Evolutionary conservation across 2,329 filamentous ascomycete genomes (phyloP).

Genomic region (Ceratocystiopsis sp.): DNA sequence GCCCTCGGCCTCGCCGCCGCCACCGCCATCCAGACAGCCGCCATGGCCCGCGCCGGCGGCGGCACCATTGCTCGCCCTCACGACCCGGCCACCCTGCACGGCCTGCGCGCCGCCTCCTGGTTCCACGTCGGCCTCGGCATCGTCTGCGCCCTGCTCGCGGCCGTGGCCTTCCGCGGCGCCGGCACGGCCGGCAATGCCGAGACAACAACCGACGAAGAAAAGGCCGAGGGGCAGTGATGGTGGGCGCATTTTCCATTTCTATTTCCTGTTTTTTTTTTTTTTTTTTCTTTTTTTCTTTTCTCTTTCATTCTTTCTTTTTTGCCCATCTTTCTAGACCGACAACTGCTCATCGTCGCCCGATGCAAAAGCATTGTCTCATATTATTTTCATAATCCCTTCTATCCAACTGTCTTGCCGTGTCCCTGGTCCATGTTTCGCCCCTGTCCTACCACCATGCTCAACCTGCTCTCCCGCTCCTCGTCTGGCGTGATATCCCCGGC

Average conservation of each 20-base stretch:
- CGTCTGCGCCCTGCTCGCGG: slow-evolving; percentile 24
- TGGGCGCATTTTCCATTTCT: too few species aligned
- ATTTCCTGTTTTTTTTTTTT: neutral
- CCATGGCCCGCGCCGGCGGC: slow-evolving; percentile 30
- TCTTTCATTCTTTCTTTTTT: neutral
- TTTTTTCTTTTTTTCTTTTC: neutral
- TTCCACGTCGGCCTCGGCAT: slow-evolving; percentile 30
- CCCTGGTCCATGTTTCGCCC: neutral
- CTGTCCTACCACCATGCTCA: too few species aligned
- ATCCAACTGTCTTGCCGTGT: neutral
- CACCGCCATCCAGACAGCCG: slow-evolving; percentile 46
- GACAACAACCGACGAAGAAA: neutral
- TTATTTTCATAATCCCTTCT: neutral
- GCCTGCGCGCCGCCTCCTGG: slow-evolving; percentile 33
- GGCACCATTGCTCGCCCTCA: slow-evolving; percentile 24
- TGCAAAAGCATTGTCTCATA: too few species aligned
- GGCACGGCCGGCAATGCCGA: slow-evolving; percentile 28
- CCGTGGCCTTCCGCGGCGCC: slow-evolving; percentile 32
- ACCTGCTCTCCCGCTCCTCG: neutral
- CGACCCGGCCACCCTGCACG: slow-evolving; percentile 29
- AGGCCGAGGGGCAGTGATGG: neutral
- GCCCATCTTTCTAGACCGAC: neutral
- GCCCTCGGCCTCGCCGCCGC: slow-evolving; percentile 48
- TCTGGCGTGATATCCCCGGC: too few species aligned
- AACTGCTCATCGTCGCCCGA: too few species aligned